phyloP scores from a whole-genome alignment of 768 basidiomycete species.

The Calocybe indica region DNA sequence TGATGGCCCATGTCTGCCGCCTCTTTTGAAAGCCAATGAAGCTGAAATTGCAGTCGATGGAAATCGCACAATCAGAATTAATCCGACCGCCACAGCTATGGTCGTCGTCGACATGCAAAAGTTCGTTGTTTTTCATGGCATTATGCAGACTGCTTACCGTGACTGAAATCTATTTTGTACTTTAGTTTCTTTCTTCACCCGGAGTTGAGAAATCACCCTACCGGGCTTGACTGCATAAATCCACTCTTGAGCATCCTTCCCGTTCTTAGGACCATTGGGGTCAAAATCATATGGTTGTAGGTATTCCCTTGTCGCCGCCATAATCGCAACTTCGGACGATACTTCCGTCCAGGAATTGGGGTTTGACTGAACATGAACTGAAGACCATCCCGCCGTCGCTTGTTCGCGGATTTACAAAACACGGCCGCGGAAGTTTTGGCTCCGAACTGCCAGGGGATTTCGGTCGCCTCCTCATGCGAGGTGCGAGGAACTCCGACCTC shows the following conservation, averaged over 20 bases:
- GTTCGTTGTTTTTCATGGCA: constrained; percentile 26
- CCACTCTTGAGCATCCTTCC: constrained; percentile 45
- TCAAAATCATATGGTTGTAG: constrained; percentile 64
- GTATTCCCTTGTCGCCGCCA: constrained; percentile 10
- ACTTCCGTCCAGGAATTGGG: constrained; percentile 50
- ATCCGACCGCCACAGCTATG: constrained; percentile 43
- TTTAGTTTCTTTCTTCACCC: constrained; percentile 61
- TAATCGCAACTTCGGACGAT: background rate
- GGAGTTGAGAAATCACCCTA: constrained; percentile 46
- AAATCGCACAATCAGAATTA: constrained; percentile 43
- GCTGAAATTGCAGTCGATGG: constrained; percentile 51
- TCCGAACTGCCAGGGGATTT: constrained; percentile 45
- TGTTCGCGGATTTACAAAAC: constrained; percentile 47
- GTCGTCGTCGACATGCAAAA: constrained; percentile 77
- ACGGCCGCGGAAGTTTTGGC: constrained; percentile 46
- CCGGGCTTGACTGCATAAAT: constrained; percentile 52
- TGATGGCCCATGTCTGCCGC: constrained; percentile 16
- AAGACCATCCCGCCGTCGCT: constrained; percentile 56
- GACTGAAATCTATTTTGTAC: constrained; percentile 3
- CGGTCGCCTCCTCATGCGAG: constrained; percentile 56
- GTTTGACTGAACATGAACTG: constrained; percentile 59
- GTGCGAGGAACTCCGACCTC: constrained; percentile 48
- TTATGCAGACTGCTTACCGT: background rate
- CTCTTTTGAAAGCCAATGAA: constrained; percentile 29
- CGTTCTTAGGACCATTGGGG: constrained; percentile 38